A percentile compares a stretch with the other conserved stretches of the same genome.
Evolutionary conservation across 768 basidiomycete genomes (phyloP).

Genomic region (Podaxis sp.): DNA sequence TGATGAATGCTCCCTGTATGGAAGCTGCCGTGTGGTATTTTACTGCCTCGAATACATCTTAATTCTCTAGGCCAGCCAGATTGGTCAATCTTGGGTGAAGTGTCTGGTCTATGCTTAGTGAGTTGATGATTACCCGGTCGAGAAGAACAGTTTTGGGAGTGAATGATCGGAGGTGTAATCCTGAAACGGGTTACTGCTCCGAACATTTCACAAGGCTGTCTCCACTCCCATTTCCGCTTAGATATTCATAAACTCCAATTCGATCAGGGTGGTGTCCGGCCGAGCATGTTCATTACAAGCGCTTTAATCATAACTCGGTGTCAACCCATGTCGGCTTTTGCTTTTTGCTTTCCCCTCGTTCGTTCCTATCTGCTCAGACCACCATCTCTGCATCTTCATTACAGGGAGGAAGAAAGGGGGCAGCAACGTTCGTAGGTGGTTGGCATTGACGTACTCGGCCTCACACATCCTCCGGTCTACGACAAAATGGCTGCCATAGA

Average conservation of each 20-base stretch:
- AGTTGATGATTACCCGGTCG: not conserved
- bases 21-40: not conserved
- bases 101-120: not conserved
- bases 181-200: constrained; percentile 6
- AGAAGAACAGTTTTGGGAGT: not conserved
- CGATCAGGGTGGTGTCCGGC: not conserved
- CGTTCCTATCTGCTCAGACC: constrained; percentile 4
- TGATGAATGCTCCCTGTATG: constrained; percentile 4
- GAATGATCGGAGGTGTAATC: not conserved
- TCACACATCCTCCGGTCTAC: constrained; percentile 14
- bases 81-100: not conserved
- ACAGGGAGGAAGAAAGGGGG: no score
- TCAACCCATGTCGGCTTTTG: constrained; percentile 3
- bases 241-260: constrained; percentile 4
- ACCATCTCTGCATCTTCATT: not conserved
- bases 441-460: not conserved
- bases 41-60: not conserved
- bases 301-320: constrained; percentile 13
- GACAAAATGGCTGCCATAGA: constrained; percentile 15
- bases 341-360: not conserved
- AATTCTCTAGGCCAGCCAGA: not conserved
- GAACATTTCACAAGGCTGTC: not conserved
- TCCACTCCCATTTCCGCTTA: constrained; percentile 3
- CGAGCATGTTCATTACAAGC: not conserved
- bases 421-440: not conserved